Conservation (phyloP, 140 eudicot species). For the Bidens hawaiensis region DNA sequence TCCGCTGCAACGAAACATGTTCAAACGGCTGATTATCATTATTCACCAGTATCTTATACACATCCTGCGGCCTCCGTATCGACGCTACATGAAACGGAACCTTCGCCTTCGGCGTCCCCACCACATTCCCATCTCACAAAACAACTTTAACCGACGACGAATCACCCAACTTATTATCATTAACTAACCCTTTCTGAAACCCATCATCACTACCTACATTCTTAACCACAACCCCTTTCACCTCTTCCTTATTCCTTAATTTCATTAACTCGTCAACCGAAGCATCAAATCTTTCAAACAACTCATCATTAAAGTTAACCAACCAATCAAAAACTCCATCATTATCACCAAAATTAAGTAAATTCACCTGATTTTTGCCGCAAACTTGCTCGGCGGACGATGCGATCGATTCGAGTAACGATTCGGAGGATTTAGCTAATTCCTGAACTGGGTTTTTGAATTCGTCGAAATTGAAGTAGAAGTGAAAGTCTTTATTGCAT, state of each 20-base stretch:
- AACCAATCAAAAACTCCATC: conserved; percentile 61
- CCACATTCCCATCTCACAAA: conserved; percentile 29
- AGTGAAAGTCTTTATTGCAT: conserved; percentile 66
- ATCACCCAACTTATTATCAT: conserved; percentile 5
- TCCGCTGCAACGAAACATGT: conserved; percentile 82
- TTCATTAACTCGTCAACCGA: conserved; percentile 61
- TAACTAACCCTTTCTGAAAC: too few species aligned
- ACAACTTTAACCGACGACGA: conserved; percentile 47
- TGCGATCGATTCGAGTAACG: conserved; percentile 43
- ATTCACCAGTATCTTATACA: conserved; percentile 78
- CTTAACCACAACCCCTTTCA: conserved; percentile 38
- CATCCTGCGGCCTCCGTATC: conserved; percentile 76
- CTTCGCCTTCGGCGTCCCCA: conserved; percentile 54
- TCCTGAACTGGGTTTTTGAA: conserved; percentile 52
- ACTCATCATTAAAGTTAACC: conserved; percentile 46
- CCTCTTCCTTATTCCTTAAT: conserved; percentile 50
- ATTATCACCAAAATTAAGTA: conserved; percentile 34
- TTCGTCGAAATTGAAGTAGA: conserved; percentile 66
- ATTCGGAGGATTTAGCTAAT: conserved; percentile 31
- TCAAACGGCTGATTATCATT: conserved; percentile 72
- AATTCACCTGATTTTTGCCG: conserved; percentile 33
- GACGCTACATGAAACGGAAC: conserved; percentile 77
- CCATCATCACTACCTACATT: conserved; percentile 9
- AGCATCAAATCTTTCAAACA: conserved; percentile 61
- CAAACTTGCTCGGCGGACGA: conserved; percentile 39